Base-by-base conservation (phyloP, 2,329 filamentous ascomycete species). In the Xylaria sp. region DNA sequence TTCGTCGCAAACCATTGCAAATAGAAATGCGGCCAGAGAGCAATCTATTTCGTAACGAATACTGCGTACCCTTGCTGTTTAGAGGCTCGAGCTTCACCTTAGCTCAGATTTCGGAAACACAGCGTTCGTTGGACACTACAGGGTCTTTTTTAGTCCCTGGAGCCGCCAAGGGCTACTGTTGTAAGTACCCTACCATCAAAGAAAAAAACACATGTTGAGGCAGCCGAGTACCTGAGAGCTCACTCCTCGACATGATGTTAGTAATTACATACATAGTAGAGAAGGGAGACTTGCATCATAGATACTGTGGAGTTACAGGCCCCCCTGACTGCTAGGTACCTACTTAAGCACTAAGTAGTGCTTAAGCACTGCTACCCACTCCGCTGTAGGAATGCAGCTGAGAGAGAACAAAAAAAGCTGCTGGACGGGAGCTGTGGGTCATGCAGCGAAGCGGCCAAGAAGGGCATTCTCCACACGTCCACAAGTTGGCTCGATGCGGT, bases 21-120 rank as follows among this genome's bases (percentile, higher is more conserved):
- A 79, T 73, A 72, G 68, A 75, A 77, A 77, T 68, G 64, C 69
- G 72, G 71, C 67, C 63, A 62, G 43, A 62, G 62, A 75, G 77
- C 74, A 78, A 78, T 77, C 74, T 73, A 78, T 78, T 78, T 76
- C 75, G 77, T 79, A 79, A 79, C 71, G 74, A 69, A 77, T 77
- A 75, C 68, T 64, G 49, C 28, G 13, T 13, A 71, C 49, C 69
- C 66, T 63, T 74, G 67, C 67, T 52, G 66, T 68, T 67, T 64
- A 70, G 72, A 72, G 73, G 71, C 72, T 75, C 72, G 67, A 69
- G 66, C 70, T 62, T 73, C 61, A 63, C 66, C 66, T 71, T 68
- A 52, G 51, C 68, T 48, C 54, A 41, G 48, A 48, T 62, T 48
- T 39, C 33, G 48, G 61, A 62, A 62, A 55, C 18, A 33, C 62